Evolutionary conservation across 2,329 filamentous ascomycete genomes (phyloP).

Genomic region (Colletotrichum eleusines): DNA sequence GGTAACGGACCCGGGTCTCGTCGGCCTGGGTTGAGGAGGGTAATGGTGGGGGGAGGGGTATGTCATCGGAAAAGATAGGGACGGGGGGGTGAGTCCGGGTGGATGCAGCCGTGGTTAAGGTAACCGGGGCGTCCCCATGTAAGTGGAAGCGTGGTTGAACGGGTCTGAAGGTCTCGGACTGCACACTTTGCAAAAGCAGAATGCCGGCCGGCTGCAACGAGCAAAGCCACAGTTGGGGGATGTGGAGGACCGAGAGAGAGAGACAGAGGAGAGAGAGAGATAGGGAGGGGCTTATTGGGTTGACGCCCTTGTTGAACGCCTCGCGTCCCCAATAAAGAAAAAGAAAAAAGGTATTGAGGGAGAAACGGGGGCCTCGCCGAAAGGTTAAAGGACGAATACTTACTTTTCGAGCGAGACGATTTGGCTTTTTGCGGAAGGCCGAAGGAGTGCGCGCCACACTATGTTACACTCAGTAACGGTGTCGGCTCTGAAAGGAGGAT

Average conservation of each 20-base stretch:
- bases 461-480: slow-evolving; percentile 1
- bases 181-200: slow-evolving; percentile 23
- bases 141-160: slow-evolving; percentile 25
- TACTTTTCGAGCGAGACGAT: slow-evolving; percentile 7
- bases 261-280: no score
- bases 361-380: neutral
- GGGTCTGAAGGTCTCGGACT: slow-evolving; percentile 9
- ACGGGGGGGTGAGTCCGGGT: slow-evolving; percentile 15
- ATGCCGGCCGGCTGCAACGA: slow-evolving; percentile 20
- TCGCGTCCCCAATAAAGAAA: slow-evolving; percentile 37
- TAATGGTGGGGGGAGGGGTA: slow-evolving; percentile 33
- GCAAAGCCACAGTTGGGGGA: slow-evolving; percentile 31
- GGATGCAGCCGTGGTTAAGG: slow-evolving; percentile 29
- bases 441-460: neutral
- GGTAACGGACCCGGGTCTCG: slow-evolving; percentile 35
- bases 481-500: neutral
- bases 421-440: slow-evolving; percentile 7
- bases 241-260: neutral
- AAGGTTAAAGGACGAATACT: slow-evolving; percentile 11
- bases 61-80: slow-evolving; percentile 41
- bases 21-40: slow-evolving; percentile 22
- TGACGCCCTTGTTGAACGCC: slow-evolving; percentile 39
- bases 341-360: slow-evolving; percentile 21
- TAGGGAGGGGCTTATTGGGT: slow-evolving; percentile 1
- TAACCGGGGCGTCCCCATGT: slow-evolving; percentile 21